Conservation (phyloP, 2,329 filamentous ascomycete genomes). For the Septoria linicola region DNA sequence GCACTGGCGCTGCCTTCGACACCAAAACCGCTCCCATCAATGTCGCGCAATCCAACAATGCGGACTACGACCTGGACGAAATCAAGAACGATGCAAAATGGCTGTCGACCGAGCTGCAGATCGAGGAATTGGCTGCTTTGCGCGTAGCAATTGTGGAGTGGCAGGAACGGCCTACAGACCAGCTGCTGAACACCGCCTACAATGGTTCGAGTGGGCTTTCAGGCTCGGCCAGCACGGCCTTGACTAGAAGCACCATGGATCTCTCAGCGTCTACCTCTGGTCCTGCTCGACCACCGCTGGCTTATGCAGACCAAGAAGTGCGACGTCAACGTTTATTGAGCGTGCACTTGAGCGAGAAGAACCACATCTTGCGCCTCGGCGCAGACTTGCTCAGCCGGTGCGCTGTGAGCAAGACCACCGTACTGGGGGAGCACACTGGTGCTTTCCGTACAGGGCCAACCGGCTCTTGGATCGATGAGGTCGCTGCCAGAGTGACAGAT, state of each 20-base stretch:
- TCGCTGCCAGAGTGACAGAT: conserved; percentile 23
- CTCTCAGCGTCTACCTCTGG: conserved; percentile 17
- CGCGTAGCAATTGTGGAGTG: conserved; percentile 79
- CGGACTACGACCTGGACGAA: conserved; percentile 69
- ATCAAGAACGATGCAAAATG: conserved; percentile 84
- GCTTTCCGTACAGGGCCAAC: conserved; percentile 12
- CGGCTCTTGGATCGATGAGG: conserved; percentile 28
- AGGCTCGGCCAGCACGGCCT: conserved; percentile 12
- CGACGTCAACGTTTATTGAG: conserved; percentile 29
- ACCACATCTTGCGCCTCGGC: conserved; percentile 25
- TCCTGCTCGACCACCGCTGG: conserved; percentile 16
- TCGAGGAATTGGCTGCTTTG: conserved; percentile 80
- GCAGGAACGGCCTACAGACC: conserved; percentile 72
- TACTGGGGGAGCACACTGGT: conserved; percentile 13
- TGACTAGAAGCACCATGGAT: conserved; percentile 23
- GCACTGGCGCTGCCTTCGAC: conserved; percentile 62
- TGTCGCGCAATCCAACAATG: conserved; percentile 65
- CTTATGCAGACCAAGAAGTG: conserved; percentile 33
- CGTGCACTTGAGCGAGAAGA: conserved; percentile 32
- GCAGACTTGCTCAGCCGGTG: conserved; percentile 26
- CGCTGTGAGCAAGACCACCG: conserved; percentile 23
- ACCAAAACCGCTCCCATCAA: conserved; percentile 86
- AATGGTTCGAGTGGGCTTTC: conserved; percentile 16
- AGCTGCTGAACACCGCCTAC: conserved; percentile 57
- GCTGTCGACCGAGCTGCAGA: conserved; percentile 73